Evolutionary conservation across 495 filamentous ascomycete genomes (phyloP).

Genomic region (Lophiotrema nucula): DNA sequence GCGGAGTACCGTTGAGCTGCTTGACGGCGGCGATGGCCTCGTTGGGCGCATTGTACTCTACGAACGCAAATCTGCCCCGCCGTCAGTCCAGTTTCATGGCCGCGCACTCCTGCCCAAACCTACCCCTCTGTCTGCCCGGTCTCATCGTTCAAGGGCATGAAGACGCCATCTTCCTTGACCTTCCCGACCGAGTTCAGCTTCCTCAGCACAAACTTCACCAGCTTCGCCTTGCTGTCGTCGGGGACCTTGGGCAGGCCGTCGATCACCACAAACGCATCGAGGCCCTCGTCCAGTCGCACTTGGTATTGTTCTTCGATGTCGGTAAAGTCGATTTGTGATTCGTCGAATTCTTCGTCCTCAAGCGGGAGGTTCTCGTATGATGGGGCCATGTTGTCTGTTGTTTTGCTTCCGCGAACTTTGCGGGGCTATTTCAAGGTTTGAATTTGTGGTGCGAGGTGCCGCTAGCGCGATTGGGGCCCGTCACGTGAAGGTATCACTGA

Average conservation of each 20-base stretch:
- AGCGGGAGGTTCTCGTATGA: constrained; percentile 71
- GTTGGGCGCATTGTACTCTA: constrained; percentile 90
- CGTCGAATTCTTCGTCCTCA: constrained; percentile 74
- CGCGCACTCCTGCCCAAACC: constrained; percentile 28
- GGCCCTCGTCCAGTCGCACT: constrained; percentile 89
- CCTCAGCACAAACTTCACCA: constrained; percentile 90
- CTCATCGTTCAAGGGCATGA: constrained; percentile 86
- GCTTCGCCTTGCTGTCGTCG: constrained; percentile 80
- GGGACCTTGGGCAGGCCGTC: constrained; percentile 87
- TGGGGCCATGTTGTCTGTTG: constrained; percentile 59
- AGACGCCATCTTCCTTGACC: constrained; percentile 80
- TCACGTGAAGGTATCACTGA: too few species aligned
- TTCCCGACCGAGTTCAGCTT: constrained; percentile 82
- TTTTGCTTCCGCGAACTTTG: too few species aligned
- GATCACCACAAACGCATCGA: constrained; percentile 92
- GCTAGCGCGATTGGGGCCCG: too few species aligned
- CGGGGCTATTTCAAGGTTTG: too few species aligned
- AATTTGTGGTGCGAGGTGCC: too few species aligned
- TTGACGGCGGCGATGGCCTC: constrained; percentile 87
- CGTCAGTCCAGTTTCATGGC: background rate
- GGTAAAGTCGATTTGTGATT: constrained; percentile 88
- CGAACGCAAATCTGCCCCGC: constrained; percentile 61
- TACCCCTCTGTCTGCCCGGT: constrained; percentile 83
- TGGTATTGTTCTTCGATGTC: constrained; percentile 91
- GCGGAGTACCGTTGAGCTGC: constrained; percentile 72